Evolutionary conservation across 805 yeast species (phyloP).

Genomic region (Maudiozyma barnettii): DNA sequence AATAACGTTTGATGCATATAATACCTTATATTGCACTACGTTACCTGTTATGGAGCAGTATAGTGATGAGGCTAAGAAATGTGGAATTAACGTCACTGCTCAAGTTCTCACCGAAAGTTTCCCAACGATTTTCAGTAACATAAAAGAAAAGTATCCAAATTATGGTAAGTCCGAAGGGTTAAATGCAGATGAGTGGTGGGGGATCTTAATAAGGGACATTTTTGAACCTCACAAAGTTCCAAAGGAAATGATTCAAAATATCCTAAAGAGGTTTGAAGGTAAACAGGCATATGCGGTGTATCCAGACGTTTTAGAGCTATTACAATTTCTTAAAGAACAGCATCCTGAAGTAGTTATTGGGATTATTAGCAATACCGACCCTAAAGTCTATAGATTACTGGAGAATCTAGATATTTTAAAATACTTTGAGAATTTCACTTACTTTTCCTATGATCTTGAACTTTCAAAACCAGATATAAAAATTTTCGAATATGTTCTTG

Average conservation of each 20-base stretch:
- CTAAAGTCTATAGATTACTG: conserved; percentile 38
- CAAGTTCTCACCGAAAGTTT: conserved; percentile 20
- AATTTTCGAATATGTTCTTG: conserved; percentile 37
- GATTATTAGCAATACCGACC: conserved; percentile 56
- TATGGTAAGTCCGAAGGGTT: conserved; percentile 43
- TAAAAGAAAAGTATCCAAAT: conserved; percentile 42
- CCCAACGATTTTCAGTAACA: conserved; percentile 28
- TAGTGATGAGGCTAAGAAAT: conserved; percentile 36
- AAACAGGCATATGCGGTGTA: conserved; percentile 43
- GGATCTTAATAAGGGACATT: conserved; percentile 35
- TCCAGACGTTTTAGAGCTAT: conserved; percentile 43
- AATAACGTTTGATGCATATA: conserved; percentile 60
- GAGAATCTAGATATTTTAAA: conserved; percentile 36
- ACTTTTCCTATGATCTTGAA: conserved; percentile 50
- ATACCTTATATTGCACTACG: conserved; percentile 52
- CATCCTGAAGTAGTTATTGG: conserved; percentile 32
- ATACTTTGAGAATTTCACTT: conserved; percentile 35
- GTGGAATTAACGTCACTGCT: conserved; percentile 33
- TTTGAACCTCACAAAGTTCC: conserved; percentile 32
- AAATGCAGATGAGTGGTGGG: conserved; percentile 49
- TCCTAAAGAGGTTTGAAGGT: conserved; percentile 41
- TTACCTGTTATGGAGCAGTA: conserved; percentile 48
- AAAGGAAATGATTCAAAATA: conserved; percentile 34
- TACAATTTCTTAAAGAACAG: conserved; percentile 27
- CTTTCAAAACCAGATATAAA: conserved; percentile 41